phyloP scores from a whole-genome alignment of 2,329 filamentous ascomycete genomes.

The Aspergillus sojae region DNA sequence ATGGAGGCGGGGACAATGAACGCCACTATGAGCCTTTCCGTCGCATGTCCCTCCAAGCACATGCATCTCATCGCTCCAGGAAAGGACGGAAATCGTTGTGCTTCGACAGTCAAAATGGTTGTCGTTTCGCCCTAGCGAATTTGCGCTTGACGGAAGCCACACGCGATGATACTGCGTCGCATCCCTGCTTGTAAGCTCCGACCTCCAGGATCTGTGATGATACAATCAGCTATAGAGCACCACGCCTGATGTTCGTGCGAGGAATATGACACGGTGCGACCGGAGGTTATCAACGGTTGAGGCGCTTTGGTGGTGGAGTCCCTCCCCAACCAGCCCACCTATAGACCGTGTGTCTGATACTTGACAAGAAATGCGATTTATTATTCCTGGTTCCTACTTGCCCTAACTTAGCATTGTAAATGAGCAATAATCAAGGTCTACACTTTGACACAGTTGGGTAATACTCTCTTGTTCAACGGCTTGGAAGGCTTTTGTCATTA shows the following conservation, averaged over 20 bases:
- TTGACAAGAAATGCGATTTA: background rate
- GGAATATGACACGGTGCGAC: background rate
- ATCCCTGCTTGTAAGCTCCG: too few relatives aligned
- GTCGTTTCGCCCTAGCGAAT: too few relatives aligned
- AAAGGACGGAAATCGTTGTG: too few relatives aligned
- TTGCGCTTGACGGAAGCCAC: too few relatives aligned
- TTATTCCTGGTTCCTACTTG: background rate
- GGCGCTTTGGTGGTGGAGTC: background rate
- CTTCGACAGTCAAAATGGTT: too few relatives aligned
- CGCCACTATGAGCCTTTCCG: background rate
- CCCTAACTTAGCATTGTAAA: background rate
- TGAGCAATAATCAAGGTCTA: background rate
- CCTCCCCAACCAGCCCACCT: background rate
- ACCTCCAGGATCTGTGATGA: background rate
- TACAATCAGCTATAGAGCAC: background rate
- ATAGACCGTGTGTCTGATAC: background rate
- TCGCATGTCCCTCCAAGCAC: background rate
- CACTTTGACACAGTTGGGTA: background rate
- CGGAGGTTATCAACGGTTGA: background rate
- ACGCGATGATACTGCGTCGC: too few relatives aligned
- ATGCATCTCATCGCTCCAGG: background rate
- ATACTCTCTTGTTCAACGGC: rapidly evolving
- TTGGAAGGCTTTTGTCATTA: too few relatives aligned
- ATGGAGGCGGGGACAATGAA: background rate
- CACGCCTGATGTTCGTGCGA: background rate